A percentile compares a stretch with the other conserved stretches of the same genome.
Conservation (phyloP, 257 asterid genomes). For the Datura wrightii region DNA sequence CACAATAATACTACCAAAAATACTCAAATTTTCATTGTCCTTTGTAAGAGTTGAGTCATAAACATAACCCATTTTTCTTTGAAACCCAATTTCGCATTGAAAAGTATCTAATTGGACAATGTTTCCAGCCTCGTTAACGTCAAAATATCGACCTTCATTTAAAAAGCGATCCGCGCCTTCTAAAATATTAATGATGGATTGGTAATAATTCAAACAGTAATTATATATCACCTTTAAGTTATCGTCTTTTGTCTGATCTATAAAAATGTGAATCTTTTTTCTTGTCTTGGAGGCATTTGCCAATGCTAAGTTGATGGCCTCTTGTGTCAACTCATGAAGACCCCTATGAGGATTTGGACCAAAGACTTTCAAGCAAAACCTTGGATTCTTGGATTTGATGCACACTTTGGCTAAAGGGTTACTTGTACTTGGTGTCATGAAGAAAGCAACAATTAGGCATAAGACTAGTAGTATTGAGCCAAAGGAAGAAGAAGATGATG, state of each 20-base stretch:
- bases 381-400: background rate
- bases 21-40: background rate
- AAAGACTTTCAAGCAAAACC: background rate
- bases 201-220: background rate
- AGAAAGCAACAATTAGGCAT: background rate
- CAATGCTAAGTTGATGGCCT: background rate
- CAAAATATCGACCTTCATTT: background rate
- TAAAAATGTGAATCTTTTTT: background rate
- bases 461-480: background rate
- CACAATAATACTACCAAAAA: slow-evolving; percentile 22
- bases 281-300: background rate
- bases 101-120: background rate
- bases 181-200: background rate
- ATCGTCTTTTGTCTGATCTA: background rate
- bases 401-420: background rate
- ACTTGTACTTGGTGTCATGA: background rate
- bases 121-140: background rate
- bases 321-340: slow-evolving; percentile 6
- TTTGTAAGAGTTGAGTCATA: background rate
- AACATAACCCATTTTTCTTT: background rate
- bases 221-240: background rate
- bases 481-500: background rate
- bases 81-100: background rate
- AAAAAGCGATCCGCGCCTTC: background rate
- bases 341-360: slow-evolving; percentile 4